Base-by-base conservation (phyloP, 139 green algal species). In the Chlorella vulgaris region DNA sequence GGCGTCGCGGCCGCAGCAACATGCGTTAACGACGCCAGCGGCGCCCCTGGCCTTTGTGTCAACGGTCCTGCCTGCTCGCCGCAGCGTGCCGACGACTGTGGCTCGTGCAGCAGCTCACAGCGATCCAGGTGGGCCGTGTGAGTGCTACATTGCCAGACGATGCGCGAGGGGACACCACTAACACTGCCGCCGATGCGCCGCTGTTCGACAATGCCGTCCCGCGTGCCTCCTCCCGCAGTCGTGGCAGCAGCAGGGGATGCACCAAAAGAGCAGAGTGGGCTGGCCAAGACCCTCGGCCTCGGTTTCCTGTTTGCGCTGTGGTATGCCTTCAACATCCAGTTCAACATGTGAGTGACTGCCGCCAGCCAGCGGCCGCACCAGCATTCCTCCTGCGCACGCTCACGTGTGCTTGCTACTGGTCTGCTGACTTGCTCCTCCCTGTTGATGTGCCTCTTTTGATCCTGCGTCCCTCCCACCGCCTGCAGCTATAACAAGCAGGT, bases 291-390 rank as follows among this genome's bases (percentile, higher is more conserved):
- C 40, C 18, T 74, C 39, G 50, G 90, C 33, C 88, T 99, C 15
- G 94, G 91, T 4, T 29, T 53, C 0, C 83, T 99, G 29, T 99
- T 99, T 83, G 94, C 78, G 7, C 78, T 88, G 10, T 99, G 97
- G 97, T 99, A 99, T 84, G 51, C 88, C 0, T 94, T 95, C 76
- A 99, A 99, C 90, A 98, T 99, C 81, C 94, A 93, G 83, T 99
- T 99, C 93, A 99, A 99, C 89, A 97, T 99, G 86, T 98, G 84
- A 88, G 93, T 68, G 22, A 6, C 40, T 5, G 3, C 4, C 33
- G 4, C 7, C n/a, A 5, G 33, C 28, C 33, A 3, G 18, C 19
- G n/a, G 68, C 24, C 18, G 38, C 38, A 70, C n/a, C n/a, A 29
- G 24, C 31, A 6, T 65, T 6, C 58, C 24, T 65, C 21, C 58